Percentiles rank a stretch among this genome's conserved stretches.
phyloP scores from a whole-genome alignment of 2,329 filamentous ascomycete species.

The Plenodomus biglobosus region DNA sequence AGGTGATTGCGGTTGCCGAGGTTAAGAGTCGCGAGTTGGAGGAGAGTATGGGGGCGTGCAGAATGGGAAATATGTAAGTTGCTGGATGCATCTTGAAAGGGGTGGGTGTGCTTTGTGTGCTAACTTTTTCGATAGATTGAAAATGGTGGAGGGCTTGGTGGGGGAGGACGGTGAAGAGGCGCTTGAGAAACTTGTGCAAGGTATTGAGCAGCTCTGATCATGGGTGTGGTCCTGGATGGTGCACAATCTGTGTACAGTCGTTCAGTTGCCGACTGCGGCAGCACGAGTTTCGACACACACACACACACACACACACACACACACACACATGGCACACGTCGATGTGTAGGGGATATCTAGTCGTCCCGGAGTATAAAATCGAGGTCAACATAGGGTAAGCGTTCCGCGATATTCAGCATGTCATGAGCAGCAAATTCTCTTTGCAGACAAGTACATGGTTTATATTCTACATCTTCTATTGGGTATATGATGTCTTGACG shows the following conservation, averaged over 20 bases:
- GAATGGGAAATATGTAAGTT: constrained; percentile 40
- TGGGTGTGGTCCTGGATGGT: background rate
- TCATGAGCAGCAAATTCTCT: background rate
- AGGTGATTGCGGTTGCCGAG: constrained; percentile 77
- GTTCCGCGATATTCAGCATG: background rate
- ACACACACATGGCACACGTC: background rate
- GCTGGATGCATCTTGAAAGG: background rate
- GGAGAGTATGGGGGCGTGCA: constrained; percentile 52
- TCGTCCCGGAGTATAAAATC: background rate
- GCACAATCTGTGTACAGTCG: background rate
- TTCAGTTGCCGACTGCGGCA: background rate
- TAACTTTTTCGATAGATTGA: constrained; percentile 20
- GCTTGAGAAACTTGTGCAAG: constrained; percentile 46
- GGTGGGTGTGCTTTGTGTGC: constrained; percentile 18
- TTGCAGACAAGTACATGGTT: background rate
- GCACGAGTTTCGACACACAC: too few relatives aligned
- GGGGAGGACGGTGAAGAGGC: constrained; percentile 27
- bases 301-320: background rate
- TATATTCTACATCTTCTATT: background rate
- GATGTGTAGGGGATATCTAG: background rate
- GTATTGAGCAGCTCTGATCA: constrained; percentile 48
- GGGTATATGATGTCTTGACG: background rate
- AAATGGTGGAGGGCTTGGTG: constrained; percentile 27
- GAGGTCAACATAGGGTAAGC: background rate
- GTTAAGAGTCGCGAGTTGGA: constrained; percentile 80